phyloP scores from a whole-genome alignment of 192 early-diverging fungal genomes.

The Gigaspora rosea region DNA sequence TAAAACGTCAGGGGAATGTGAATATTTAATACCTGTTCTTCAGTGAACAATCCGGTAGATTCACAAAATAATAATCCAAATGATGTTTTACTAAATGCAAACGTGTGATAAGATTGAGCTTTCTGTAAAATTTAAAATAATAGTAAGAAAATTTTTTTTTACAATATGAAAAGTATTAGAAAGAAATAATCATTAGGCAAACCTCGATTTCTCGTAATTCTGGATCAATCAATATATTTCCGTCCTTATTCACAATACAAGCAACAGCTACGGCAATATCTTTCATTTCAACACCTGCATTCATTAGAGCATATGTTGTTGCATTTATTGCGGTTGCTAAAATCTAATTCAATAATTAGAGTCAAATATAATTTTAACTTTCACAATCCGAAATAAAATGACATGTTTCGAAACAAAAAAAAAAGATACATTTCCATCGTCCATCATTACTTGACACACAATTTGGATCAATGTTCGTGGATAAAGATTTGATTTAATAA shows the following conservation, averaged over 20 bases:
- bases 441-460: slow-evolving; percentile 79
- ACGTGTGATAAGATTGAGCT: slow-evolving; percentile 77
- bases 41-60: slow-evolving; percentile 72
- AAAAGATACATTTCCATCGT: slow-evolving; percentile 79
- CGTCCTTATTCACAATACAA: slow-evolving; percentile 64
- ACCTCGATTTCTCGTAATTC: slow-evolving; percentile 71
- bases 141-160: no score
- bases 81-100: slow-evolving; percentile 73
- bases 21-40: slow-evolving; percentile 54
- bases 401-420: background rate
- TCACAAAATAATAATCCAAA: slow-evolving; percentile 61
- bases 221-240: slow-evolving; percentile 77
- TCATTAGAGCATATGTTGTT: slow-evolving; percentile 77
- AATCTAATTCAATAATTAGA: slow-evolving; percentile 44
- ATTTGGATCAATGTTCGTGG: slow-evolving; percentile 88
- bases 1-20: background rate
- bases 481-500: slow-evolving; percentile 77
- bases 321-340: slow-evolving; percentile 84
- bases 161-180: background rate
- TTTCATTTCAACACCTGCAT: slow-evolving; percentile 86
- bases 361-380: background rate
- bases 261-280: slow-evolving; percentile 68
- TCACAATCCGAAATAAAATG: background rate
- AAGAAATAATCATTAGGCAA: slow-evolving; percentile 6
- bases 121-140: slow-evolving; percentile 33